These are phyloP conservation scores for Nicotiana sylvestris DNA, from an alignment of 257 asterid genomes.

Conservation along the genomic window DNA sequence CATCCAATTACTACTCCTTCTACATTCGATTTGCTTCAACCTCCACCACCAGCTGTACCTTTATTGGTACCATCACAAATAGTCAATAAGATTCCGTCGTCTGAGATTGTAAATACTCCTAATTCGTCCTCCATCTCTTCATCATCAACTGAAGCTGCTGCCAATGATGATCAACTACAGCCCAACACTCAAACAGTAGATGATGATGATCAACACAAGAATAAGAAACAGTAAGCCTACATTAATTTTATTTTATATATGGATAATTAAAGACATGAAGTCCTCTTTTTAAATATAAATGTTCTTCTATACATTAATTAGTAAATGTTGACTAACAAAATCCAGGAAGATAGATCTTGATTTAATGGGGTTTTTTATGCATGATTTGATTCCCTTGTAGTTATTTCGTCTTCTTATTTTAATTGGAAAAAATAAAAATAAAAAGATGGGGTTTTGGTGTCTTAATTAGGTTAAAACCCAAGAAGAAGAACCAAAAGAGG, in stretches of 20 bases:
- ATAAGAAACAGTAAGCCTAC: constrained; percentile 43
- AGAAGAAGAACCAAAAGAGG: constrained; percentile 71
- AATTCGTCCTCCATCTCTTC: constrained; percentile 49
- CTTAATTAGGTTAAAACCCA: constrained; percentile 49
- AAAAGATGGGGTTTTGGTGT: background rate
- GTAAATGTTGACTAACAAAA: background rate
- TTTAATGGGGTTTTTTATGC: background rate
- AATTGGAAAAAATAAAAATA: background rate
- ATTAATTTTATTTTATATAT: background rate
- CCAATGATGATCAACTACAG: constrained; percentile 29
- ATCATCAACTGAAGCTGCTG: constrained; percentile 54
- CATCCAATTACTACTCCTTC: constrained; percentile 6
- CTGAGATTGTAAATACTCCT: constrained; percentile 31
- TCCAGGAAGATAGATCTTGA: background rate
- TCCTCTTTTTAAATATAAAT: background rate
- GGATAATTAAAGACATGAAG: background rate
- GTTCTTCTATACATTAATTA: background rate
- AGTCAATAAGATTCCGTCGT: background rate
- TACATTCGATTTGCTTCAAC: constrained; percentile 16
- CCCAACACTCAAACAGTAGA: constrained; percentile 14
- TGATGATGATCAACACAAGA: constrained; percentile 38
- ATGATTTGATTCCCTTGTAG: constrained; percentile 13
- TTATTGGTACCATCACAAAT: constrained; percentile 1
- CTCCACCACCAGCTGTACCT: background rate
- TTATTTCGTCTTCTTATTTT: background rate